These are phyloP conservation scores for Ambrosiella cleistominuta DNA, from an alignment of 2,329 filamentous ascomycete genomes.

Conservation along the genomic window DNA sequence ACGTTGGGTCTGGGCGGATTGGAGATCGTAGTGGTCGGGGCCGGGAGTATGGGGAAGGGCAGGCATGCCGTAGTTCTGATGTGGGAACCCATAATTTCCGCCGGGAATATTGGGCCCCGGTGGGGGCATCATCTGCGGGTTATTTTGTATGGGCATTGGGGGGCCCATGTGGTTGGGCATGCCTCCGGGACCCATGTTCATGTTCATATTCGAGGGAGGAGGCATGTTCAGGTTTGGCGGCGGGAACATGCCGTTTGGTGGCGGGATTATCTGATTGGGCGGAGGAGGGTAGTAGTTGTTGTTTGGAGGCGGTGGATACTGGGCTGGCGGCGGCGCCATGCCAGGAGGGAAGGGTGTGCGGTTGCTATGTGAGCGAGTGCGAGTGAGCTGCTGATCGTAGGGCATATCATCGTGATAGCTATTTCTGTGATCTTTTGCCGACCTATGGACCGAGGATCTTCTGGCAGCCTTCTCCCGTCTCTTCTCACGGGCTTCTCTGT, in stretches of 20 bases:
- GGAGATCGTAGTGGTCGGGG: slow-evolving; percentile 3
- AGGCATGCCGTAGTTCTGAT: slow-evolving; percentile 7
- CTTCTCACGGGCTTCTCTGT: slow-evolving; percentile 1
- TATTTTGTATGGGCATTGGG: slow-evolving; percentile 4
- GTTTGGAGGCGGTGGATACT: slow-evolving; percentile 2
- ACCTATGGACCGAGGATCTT: slow-evolving; percentile 7
- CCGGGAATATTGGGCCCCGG: background rate
- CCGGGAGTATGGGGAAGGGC: background rate
- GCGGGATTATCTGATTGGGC: slow-evolving; percentile 8
- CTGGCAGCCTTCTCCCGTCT: slow-evolving; percentile 8
- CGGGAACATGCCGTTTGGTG: slow-evolving; percentile 7
- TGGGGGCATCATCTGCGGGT: slow-evolving; percentile 9
- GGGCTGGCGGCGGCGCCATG: background rate
- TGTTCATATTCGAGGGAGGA: background rate
- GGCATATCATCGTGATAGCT: slow-evolving; percentile 9
- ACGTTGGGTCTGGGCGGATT: slow-evolving; percentile 3
- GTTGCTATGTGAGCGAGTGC: slow-evolving; percentile 11
- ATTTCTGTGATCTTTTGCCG: slow-evolving; percentile 8
- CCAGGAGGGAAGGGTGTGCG: slow-evolving; percentile 5
- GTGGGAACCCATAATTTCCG: slow-evolving; percentile 3
- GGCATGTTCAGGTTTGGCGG: slow-evolving; percentile 5
- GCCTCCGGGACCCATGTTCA: slow-evolving; percentile 8
- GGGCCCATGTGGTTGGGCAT: slow-evolving; percentile 8
- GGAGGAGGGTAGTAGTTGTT: slow-evolving; percentile 4
- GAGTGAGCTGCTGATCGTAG: slow-evolving; percentile 8